These are phyloP conservation scores for Paraurostyla sp. DNA, from an alignment of 73 alveolate species.

Conservation along the genomic window DNA sequence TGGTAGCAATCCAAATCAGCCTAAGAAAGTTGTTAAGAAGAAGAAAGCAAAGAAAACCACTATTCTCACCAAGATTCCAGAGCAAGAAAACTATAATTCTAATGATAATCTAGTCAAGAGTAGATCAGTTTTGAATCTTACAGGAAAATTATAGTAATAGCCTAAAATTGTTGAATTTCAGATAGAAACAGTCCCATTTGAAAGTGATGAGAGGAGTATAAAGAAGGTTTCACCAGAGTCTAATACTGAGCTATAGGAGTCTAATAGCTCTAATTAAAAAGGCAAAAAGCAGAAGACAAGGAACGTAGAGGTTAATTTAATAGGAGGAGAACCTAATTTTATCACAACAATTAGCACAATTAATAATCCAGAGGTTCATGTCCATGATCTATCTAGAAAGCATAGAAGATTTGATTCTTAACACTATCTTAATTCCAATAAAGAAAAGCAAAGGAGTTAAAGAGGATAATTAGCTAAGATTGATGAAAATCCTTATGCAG, in stretches of 20 bases:
- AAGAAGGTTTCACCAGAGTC: neutral
- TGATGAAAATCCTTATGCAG: neutral
- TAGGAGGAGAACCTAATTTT: neutral
- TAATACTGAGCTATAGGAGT: neutral
- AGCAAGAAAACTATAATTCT: too few species aligned
- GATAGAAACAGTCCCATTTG: neutral
- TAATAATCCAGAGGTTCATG: too few species aligned
- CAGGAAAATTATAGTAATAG: neutral
- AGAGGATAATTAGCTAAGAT: neutral
- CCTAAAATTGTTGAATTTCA: neutral
- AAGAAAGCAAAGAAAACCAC: too few species aligned
- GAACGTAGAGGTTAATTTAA: neutral
- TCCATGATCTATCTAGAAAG: too few species aligned
- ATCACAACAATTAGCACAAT: too few species aligned
- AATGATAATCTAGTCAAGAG: neutral
- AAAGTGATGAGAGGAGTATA: neutral
- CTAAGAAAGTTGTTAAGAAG: too few species aligned
- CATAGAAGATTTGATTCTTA: too few species aligned
- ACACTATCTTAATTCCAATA: too few species aligned
- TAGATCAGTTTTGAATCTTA: neutral
- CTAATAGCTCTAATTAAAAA: neutral
- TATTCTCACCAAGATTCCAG: too few species aligned
- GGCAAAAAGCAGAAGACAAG: neutral
- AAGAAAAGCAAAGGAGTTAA: too few species aligned
- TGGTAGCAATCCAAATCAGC: neutral